Base-by-base conservation (phyloP, 116 monocot species). In the Papilionanthe hybrid region DNA sequence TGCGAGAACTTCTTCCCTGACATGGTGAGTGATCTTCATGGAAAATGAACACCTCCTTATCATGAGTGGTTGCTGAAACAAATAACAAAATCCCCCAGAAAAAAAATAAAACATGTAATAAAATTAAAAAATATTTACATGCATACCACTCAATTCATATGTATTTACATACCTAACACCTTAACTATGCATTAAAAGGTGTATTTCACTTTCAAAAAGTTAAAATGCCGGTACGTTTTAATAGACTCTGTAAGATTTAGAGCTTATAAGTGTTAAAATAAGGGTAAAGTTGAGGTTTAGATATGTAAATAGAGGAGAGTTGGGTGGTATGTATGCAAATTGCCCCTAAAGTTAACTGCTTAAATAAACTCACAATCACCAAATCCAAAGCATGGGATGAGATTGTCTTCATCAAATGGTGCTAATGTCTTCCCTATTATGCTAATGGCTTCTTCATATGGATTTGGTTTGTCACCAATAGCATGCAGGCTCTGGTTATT, bases 361-460 rank as follows among this genome's bases (percentile, higher is more conserved):
- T 5, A 53, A 79, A 19, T 11, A 5, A 56, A 82, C 89, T 78
- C 22, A 93, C 93, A 82, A 72, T 93, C 93, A 23, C 93, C 93
- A 82, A 93, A 93, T 13, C 93, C 91, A 53, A 86, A 93, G 57
- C 93, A 91, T 45, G 93, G 93, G 49, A 91, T 93, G 74, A 93
- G 43, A 74, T 91, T 86, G 72, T 93, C 93, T 75, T 93, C 93
- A 79, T 93, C 93, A 63, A 91, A 91, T 9, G 89, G 88, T 20
- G 93, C 85, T 81, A 93, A 77, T 19, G 87, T 79, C 79, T 87
- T 89, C 9, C 93, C 93, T 81, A 93, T 79, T 42, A 91, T 89
- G 13, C 87, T 15, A 65, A 93, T 93, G 41, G 91, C 93, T 82
- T 87, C 84, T 56, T 93, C 93, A 49, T 93, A 93, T 56, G 93